phyloP scores from a whole-genome alignment of 306 rosid genomes.

The Carpinus fangiana region DNA sequence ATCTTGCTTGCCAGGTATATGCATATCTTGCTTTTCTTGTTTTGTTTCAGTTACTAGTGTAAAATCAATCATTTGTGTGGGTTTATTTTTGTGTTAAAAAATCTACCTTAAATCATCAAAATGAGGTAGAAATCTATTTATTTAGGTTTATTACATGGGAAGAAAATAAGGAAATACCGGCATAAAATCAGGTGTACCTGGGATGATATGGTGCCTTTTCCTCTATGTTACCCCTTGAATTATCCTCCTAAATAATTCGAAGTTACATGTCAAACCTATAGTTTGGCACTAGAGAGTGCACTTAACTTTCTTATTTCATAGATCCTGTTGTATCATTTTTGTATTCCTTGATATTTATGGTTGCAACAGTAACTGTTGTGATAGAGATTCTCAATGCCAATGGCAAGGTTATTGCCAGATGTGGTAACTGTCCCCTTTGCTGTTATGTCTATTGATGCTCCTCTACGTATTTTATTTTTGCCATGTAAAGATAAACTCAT shows the following conservation, averaged over 20 bases:
- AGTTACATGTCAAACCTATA: not conserved
- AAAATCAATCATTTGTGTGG: not conserved
- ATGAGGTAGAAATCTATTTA: not conserved
- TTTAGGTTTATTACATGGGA: not conserved
- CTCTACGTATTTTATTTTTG: not conserved
- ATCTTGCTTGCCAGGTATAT: slow-evolving; percentile 93
- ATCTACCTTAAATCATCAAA: not conserved
- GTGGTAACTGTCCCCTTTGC: not conserved
- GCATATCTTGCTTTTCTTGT: slow-evolving; percentile 11
- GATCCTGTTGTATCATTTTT: too few relatives aligned
- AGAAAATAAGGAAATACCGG: too few relatives aligned
- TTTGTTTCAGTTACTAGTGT: slow-evolving; percentile 1
- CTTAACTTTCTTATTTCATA: too few relatives aligned
- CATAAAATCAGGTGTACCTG: too few relatives aligned
- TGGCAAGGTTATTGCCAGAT: not conserved
- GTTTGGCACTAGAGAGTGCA: too few relatives aligned
- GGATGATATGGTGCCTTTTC: not conserved
- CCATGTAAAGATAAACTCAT: slow-evolving; percentile 12
- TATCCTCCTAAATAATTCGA: not conserved
- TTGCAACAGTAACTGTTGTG: not conserved
- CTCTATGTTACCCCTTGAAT: not conserved
- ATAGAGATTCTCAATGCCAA: not conserved
- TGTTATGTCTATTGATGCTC: not conserved
- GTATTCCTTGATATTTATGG: too few relatives aligned
- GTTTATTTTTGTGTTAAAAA: not conserved